Conservation (phyloP, 2,329 filamentous ascomycete species). For the Lachnellula cervina region DNA sequence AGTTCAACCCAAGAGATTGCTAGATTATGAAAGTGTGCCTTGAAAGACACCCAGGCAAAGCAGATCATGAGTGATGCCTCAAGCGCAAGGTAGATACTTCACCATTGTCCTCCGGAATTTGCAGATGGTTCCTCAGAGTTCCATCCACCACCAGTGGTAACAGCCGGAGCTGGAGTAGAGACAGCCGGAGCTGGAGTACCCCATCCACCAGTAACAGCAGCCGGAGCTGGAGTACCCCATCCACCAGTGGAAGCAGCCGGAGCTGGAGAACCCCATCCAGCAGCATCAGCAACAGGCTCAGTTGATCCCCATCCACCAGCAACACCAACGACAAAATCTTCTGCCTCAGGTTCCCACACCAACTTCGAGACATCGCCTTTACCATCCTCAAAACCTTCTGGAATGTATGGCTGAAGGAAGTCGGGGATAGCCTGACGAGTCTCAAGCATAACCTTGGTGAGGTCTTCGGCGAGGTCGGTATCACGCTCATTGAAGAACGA, state of each 20-base stretch:
- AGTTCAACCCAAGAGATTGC: not conserved
- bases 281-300: slow-evolving; percentile 1
- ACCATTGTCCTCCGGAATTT: not conserved
- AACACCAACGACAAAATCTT: slow-evolving; percentile 13
- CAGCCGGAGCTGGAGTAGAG: too few relatives aligned
- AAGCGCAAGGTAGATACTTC: not conserved
- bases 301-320: slow-evolving; percentile 10
- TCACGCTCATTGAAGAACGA: slow-evolving; percentile 85
- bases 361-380: slow-evolving; percentile 22
- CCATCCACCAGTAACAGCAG: too few relatives aligned
- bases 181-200: too few relatives aligned
- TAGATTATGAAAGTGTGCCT: too few relatives aligned
- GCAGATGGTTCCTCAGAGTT: not conserved
- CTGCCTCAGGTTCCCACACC: slow-evolving; percentile 26
- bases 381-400: slow-evolving; percentile 43
- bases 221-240: too few relatives aligned
- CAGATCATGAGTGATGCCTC: not conserved
- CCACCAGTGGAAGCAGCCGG: not conserved
- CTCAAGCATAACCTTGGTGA: slow-evolving; percentile 80
- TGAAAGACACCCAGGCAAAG: too few relatives aligned
- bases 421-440: slow-evolving; percentile 74
- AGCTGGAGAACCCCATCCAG: not conserved
- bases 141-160: not conserved
- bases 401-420: slow-evolving; percentile 65
- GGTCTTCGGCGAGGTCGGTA: slow-evolving; percentile 62